Evolutionary conservation across 2,329 filamentous ascomycete genomes (phyloP).

Genomic region (Penicillium sclerotiorum): DNA sequence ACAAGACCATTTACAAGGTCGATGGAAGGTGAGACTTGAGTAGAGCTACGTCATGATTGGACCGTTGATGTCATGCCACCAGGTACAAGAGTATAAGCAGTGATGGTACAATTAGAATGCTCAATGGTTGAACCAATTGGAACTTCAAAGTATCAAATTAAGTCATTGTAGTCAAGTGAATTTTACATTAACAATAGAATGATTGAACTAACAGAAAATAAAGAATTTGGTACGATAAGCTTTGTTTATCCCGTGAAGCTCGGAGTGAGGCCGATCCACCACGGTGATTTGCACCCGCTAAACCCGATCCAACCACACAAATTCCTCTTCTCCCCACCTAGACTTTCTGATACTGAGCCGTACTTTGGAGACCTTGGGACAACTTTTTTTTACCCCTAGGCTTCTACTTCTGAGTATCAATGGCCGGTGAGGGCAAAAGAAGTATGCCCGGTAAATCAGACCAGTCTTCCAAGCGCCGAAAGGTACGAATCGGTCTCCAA

Average conservation of each 20-base stretch:
- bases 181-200: too few species aligned
- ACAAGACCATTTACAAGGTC: background rate
- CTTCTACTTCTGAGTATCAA: too few species aligned
- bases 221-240: constrained; percentile 7
- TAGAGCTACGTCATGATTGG: constrained; percentile 24
- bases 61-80: constrained; percentile 28
- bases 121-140: too few species aligned
- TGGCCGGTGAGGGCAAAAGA: constrained; percentile 35
- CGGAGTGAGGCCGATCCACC: constrained; percentile 14
- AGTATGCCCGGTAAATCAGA: constrained; percentile 30
- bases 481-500: constrained; percentile 25
- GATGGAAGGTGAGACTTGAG: background rate
- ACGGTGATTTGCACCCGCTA: constrained; percentile 18
- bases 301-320: constrained; percentile 27
- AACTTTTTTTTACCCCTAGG: too few species aligned
- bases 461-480: constrained; percentile 36
- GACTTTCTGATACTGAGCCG: too few species aligned
- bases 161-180: too few species aligned
- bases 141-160: too few species aligned
- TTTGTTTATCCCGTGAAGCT: constrained; percentile 9
- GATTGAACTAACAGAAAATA: too few species aligned
- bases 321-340: constrained; percentile 15
- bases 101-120: background rate
- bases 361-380: too few species aligned
- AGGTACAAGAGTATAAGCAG: background rate